Conservation (phyloP, 805 yeast species). For the Wickerhamomyces kurtzmanii region DNA sequence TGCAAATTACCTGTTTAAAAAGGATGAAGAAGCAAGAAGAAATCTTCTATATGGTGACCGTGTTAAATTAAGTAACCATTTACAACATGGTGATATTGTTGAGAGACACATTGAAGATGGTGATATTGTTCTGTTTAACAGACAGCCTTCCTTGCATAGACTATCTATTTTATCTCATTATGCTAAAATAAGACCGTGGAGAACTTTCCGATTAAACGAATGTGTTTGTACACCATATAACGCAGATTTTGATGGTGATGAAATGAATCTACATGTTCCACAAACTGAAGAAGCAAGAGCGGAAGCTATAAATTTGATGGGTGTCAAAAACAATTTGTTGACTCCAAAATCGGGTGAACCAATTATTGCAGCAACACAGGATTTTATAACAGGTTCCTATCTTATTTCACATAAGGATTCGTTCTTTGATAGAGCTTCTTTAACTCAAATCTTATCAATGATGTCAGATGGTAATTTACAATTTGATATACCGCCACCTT, state of each 20-base stretch:
- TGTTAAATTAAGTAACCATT: constrained; percentile 59
- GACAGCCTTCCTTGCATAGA: constrained; percentile 97
- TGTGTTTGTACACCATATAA: constrained; percentile 99
- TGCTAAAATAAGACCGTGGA: constrained; percentile 95
- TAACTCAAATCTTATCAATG: constrained; percentile 79
- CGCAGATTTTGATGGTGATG: constrained; percentile 99
- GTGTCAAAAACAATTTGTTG: constrained; percentile 86
- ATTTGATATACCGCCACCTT: constrained; percentile 93
- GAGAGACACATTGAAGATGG: constrained; percentile 98
- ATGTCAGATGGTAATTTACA: constrained; percentile 89
- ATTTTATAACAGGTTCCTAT: constrained; percentile 95
- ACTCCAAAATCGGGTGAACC: constrained; percentile 99
- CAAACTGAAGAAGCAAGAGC: constrained; percentile 99
- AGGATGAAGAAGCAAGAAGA: constrained; percentile 77
- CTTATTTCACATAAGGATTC: constrained; percentile 89
- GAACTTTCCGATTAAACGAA: constrained; percentile 93
- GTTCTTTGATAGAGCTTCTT: constrained; percentile 79
- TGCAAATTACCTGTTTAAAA: constrained; percentile 83
- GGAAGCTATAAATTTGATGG: constrained; percentile 98
- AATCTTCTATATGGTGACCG: constrained; percentile 87
- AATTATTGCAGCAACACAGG: constrained; percentile 98
- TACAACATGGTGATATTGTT: constrained; percentile 84
- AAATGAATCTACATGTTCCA: constrained; percentile 97
- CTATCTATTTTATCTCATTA: constrained; percentile 89
- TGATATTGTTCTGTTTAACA: constrained; percentile 87